Evolutionary conservation across 805 yeast genomes (phyloP), one percentile per base, ranked within the genome.

Genomic region (Yarrowia osloensis): DNA sequence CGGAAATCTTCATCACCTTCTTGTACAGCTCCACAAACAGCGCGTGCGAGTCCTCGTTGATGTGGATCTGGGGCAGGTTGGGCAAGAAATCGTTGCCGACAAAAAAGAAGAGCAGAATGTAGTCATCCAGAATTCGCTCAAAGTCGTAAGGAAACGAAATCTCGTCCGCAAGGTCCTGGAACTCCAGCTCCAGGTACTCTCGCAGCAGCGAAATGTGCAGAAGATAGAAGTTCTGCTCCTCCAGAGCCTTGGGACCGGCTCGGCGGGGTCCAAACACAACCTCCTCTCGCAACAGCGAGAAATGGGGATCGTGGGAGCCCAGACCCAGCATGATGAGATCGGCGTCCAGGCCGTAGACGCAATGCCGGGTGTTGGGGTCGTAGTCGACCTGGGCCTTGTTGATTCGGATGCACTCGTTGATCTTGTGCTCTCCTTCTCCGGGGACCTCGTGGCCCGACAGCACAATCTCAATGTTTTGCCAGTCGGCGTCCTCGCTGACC

Each of bases 41-140:
- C n/a, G 98, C 97, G 80, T 95, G 90, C 0, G 98, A 99, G 72
- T 98, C 98, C 72, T 93, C 95, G 75, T 92, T 93, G 71, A 95
- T 84, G 76, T 91, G 93, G 72, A 95, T 82, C 77, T 93, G 97
- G 0, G 99, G 99, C 72, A 96, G 84, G 75, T 95, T 91, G 28
- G 99, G 99, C 74, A 95, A 83, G 86, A 95, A 95, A 83, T 95
- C 99, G 75, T 95, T 95, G 73, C 99, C 99, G 72, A 95, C 91
- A 69, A 95, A 97, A 74, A 91, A 93, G 88, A 91, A 85, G 73
- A 94, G 88, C 69, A 95, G 81, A 70, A 95, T 90, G 71, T 94
- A 91, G 77, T 95, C 99, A 78, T 95, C 99, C 70, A 95, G 78
- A 28, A 92, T 83, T 70, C 93, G 83, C 77, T 95, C 99, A 76